Conservation (phyloP, 2,329 filamentous ascomycete genomes). For the Ophiosphaerella herpotricha region DNA sequence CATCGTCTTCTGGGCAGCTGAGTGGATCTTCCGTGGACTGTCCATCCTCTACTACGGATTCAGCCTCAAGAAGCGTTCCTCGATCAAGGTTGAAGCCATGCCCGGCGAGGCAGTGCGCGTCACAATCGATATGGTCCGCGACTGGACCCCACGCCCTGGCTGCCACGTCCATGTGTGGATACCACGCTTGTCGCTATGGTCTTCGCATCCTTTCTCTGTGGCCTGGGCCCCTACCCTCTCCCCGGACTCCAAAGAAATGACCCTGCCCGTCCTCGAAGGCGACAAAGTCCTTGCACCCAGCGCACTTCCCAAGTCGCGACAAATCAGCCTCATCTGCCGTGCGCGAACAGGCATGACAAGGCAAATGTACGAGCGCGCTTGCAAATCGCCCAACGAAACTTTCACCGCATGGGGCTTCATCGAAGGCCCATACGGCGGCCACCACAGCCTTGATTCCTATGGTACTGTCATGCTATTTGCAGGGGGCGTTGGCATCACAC, state of each 20-base stretch:
- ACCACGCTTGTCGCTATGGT: slow-evolving; percentile 50
- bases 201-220: slow-evolving; percentile 57
- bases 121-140: slow-evolving; percentile 62
- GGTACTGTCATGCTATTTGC: slow-evolving; percentile 80
- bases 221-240: slow-evolving; percentile 51
- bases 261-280: slow-evolving; percentile 39
- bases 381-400: slow-evolving; percentile 62
- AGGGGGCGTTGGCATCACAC: slow-evolving; percentile 79
- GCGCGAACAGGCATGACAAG: slow-evolving; percentile 75
- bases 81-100: slow-evolving; percentile 62
- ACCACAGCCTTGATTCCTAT: slow-evolving; percentile 73
- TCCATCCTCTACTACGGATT: slow-evolving; percentile 61
- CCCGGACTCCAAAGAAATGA: slow-evolving; percentile 39
- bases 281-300: slow-evolving; percentile 25
- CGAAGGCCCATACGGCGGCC: slow-evolving; percentile 77
- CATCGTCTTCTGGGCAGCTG: slow-evolving; percentile 75
- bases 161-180: slow-evolving; percentile 66
- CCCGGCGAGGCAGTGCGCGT: slow-evolving; percentile 64
- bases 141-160: slow-evolving; percentile 59
- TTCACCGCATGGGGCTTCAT: slow-evolving; percentile 69
- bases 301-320: slow-evolving; percentile 39
- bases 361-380: slow-evolving; percentile 69
- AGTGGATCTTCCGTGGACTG: slow-evolving; percentile 58
- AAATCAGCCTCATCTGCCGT: slow-evolving; percentile 73
- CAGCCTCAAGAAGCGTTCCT: slow-evolving; percentile 55